Percentiles rank a stretch among this genome's conserved stretches.
These are phyloP conservation scores for Corymbia maculata DNA, from an alignment of 345 rosid species.

Conservation along the genomic window DNA sequence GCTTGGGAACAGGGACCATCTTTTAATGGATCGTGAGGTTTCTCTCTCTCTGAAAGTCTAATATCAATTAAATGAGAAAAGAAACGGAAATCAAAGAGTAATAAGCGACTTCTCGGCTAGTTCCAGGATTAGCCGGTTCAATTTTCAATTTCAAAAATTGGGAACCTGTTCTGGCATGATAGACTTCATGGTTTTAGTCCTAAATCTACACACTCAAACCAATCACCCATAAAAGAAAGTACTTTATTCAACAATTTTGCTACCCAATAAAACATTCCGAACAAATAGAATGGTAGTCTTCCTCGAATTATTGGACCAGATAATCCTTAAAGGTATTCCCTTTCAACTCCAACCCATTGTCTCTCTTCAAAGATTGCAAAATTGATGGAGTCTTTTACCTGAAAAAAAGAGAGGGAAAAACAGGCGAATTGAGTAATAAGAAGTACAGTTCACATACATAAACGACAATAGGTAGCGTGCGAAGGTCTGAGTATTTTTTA, in stretches of 20 bases:
- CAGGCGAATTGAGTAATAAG: background rate
- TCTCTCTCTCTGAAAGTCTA: background rate
- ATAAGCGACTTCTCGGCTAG: accelerated
- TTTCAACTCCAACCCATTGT: background rate
- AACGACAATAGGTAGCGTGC: too few relatives aligned
- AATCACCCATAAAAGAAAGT: background rate
- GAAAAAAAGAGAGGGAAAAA: too few relatives aligned
- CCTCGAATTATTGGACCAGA: background rate
- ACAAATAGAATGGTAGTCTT: background rate
- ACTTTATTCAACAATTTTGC: background rate
- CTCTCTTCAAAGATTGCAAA: too few relatives aligned
- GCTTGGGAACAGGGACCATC: background rate
- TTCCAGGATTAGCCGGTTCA: too few relatives aligned
- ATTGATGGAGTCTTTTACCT: too few relatives aligned
- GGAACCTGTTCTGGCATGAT: background rate
- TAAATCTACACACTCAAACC: accelerated
- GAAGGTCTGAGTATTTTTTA: too few relatives aligned
- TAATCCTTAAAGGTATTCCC: background rate
- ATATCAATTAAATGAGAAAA: too few relatives aligned
- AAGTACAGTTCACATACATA: too few relatives aligned
- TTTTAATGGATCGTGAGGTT: background rate
- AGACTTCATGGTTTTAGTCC: background rate
- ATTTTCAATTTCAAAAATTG: too few relatives aligned
- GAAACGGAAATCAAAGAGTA: too few relatives aligned
- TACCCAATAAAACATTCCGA: background rate